Conservation (phyloP, 2,329 filamentous ascomycete species). For the Claviceps purpurea region DNA sequence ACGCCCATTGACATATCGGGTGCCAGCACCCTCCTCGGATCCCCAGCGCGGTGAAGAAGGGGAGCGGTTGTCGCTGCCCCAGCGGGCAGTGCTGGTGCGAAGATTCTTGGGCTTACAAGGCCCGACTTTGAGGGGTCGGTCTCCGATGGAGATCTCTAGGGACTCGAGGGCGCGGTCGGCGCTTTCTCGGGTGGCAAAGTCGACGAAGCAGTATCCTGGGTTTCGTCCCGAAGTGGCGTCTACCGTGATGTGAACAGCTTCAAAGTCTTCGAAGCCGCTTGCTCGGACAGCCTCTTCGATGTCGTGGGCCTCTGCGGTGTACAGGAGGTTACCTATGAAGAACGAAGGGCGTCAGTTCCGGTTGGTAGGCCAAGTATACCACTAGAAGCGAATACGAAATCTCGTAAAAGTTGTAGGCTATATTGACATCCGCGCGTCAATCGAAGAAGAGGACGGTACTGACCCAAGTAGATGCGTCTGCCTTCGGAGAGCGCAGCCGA, state of each 20-base stretch:
- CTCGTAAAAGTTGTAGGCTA: no score
- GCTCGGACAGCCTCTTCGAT: slow-evolving; percentile 44
- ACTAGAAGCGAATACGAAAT: no score
- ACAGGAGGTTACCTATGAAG: slow-evolving; percentile 36
- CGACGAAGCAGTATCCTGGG: slow-evolving; percentile 56
- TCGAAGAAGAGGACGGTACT: neutral
- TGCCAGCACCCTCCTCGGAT: slow-evolving; percentile 21
- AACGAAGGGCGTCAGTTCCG: neutral
- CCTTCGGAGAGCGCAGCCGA: slow-evolving; percentile 15
- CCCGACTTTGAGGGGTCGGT: slow-evolving; percentile 49
- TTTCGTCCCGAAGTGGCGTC: slow-evolving; percentile 56
- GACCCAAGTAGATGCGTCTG: slow-evolving; percentile 45
- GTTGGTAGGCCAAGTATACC: no score
- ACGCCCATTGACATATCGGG: neutral
- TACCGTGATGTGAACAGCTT: slow-evolving; percentile 53
- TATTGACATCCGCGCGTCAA: no score
- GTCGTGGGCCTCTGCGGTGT: slow-evolving; percentile 40
- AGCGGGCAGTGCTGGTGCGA: slow-evolving; percentile 4
- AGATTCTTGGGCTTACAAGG: slow-evolving; percentile 44
- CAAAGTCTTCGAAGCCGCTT: slow-evolving; percentile 23
- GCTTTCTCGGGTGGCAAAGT: slow-evolving; percentile 43
- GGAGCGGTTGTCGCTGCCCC: slow-evolving; percentile 1
- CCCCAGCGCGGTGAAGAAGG: slow-evolving; percentile 28
- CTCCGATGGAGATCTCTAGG: slow-evolving; percentile 40
- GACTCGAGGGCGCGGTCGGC: slow-evolving; percentile 39